Evolutionary conservation across 139 green algal species (phyloP).

Genomic region (Limnomonas spitsbergensis): DNA sequence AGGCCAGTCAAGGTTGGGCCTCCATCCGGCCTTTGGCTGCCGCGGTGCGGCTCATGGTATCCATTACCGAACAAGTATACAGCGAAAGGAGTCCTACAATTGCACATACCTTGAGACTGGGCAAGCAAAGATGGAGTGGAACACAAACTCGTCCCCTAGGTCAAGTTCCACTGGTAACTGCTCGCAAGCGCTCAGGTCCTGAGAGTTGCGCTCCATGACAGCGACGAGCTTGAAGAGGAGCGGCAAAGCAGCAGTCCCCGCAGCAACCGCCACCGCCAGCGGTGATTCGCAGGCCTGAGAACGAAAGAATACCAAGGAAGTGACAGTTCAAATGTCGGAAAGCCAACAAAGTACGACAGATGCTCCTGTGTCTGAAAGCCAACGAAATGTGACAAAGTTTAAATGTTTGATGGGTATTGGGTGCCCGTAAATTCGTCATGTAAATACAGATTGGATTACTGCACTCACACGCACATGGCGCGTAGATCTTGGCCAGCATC

Average conservation of each 20-base stretch:
- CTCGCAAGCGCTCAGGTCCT: conserved; percentile 40
- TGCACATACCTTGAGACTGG: conserved; percentile 24
- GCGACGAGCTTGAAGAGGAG: conserved; percentile 81
- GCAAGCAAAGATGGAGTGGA: conserved; percentile 37
- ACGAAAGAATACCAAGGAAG: neutral
- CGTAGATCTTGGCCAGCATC: no score
- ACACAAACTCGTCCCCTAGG: conserved; percentile 80
- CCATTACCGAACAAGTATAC: neutral
- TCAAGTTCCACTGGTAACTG: conserved; percentile 91
- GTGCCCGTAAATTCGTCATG: no score
- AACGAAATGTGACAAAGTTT: no score
- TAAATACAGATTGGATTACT: no score
- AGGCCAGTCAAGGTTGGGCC: no score
- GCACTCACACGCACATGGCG: no score
- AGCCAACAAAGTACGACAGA: no score
- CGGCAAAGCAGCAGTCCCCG: conserved; percentile 79
- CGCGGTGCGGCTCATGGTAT: no score
- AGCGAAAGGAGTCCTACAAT: no score
- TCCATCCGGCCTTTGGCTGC: no score
- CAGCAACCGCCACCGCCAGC: conserved; percentile 74
- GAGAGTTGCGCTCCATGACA: conserved; percentile 53
- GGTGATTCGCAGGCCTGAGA: conserved; percentile 76
- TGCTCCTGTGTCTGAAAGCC: no score
- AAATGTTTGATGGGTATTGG: no score
- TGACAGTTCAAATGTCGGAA: neutral